Evolutionary conservation across 2,329 filamentous ascomycete genomes (phyloP).

Genomic region (Aspergillus spinulosporus): DNA sequence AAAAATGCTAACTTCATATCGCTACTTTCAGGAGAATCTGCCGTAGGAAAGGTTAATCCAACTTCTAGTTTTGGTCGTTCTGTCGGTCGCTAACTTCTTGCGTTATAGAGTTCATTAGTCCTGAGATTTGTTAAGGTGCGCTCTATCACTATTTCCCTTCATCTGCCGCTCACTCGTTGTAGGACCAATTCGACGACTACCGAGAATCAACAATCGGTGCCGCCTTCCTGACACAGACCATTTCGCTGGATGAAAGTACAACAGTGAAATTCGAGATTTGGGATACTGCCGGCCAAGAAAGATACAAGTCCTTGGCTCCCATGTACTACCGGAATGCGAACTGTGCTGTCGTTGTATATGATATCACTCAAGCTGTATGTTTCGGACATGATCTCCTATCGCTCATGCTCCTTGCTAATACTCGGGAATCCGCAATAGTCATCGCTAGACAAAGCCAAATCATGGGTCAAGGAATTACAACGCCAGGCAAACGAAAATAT

Average conservation of each 20-base stretch:
- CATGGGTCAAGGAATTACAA: conserved; percentile 98
- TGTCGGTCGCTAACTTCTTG: conserved; percentile 34
- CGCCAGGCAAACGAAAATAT: conserved; percentile 99
- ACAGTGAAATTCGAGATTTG: conserved; percentile 99
- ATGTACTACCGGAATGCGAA: conserved; percentile 99
- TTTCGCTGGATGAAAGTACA: conserved; percentile 94
- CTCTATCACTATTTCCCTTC: background rate
- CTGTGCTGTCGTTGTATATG: conserved; percentile 98
- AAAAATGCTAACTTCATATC: conserved; percentile 21
- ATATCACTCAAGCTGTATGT: conserved; percentile 97
- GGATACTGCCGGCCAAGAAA: conserved; percentile 97
- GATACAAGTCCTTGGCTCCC: conserved; percentile 96
- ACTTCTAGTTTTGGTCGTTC: conserved; percentile 17
- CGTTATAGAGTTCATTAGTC: conserved; percentile 84
- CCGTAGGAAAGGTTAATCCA: conserved; percentile 83
- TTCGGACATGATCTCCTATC: conserved; percentile 8
- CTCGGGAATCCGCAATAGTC: conserved; percentile 57
- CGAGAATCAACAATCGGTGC: conserved; percentile 97
- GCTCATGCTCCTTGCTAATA: conserved; percentile 13
- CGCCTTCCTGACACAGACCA: conserved; percentile 97
- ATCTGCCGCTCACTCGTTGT: conserved; percentile 16
- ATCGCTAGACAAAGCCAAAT: conserved; percentile 97
- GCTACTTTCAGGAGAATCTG: conserved; percentile 76
- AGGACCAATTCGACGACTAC: conserved; percentile 99
- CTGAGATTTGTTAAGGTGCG: conserved; percentile 95